Evolutionary conservation across 805 yeast species (phyloP).

Genomic region (Crinitomyces ghanaensis): DNA sequence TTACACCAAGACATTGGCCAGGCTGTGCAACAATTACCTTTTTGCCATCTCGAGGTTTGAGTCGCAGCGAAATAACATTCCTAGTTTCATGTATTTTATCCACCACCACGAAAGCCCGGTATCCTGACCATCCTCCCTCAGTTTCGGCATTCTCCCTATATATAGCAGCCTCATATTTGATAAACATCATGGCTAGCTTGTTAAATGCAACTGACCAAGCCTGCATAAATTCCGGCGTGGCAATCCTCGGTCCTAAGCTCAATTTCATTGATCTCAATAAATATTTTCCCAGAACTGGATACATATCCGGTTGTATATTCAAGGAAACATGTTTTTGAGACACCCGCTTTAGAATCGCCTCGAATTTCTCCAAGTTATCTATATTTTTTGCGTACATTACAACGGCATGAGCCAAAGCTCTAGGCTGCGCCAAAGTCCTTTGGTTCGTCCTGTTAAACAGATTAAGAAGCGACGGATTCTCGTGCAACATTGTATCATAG

Average conservation of each 20-base stretch:
- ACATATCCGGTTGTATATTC: slow-evolving; percentile 51
- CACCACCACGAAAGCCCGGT: slow-evolving; percentile 39
- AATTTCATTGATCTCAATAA: slow-evolving; percentile 43
- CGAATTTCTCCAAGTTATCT: slow-evolving; percentile 43
- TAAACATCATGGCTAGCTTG: slow-evolving; percentile 49
- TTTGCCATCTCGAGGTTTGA: slow-evolving; percentile 35
- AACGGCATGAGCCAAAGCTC: slow-evolving; percentile 51
- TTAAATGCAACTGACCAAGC: slow-evolving; percentile 63
- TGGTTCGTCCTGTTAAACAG: not conserved
- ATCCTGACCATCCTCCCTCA: slow-evolving; percentile 47
- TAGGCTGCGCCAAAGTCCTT: slow-evolving; percentile 35
- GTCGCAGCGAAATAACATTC: slow-evolving; percentile 40
- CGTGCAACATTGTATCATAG: not conserved
- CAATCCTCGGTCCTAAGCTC: slow-evolving; percentile 42
- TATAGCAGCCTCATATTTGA: slow-evolving; percentile 39
- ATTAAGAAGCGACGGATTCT: not conserved
- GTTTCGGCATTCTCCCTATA: slow-evolving; percentile 29
- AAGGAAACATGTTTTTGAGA: slow-evolving; percentile 58
- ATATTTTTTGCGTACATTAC: slow-evolving; percentile 52
- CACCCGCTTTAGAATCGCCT: slow-evolving; percentile 45
- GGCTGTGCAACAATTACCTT: slow-evolving; percentile 18
- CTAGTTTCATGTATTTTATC: slow-evolving; percentile 33
- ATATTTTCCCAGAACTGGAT: slow-evolving; percentile 50
- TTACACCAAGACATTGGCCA: slow-evolving; percentile 38
- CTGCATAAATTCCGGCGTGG: slow-evolving; percentile 43